Base-by-base conservation (phyloP, 2,329 filamentous ascomycete species). In the Fusarium paranaense region DNA sequence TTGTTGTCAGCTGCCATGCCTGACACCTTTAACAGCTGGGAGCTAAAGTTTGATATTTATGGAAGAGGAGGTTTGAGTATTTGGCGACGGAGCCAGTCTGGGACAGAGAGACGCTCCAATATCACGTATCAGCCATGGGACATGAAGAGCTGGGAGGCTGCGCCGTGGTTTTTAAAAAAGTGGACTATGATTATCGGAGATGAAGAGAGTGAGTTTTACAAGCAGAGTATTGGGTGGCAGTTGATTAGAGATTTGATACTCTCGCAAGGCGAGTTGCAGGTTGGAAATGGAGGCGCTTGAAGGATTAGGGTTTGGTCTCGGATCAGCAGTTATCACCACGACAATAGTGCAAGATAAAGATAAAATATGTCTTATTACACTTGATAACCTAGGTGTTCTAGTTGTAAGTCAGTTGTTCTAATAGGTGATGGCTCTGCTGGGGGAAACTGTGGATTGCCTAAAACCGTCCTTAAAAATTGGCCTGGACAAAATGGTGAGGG, bases 41-140 rank as follows among this genome's bases (percentile, higher is more conserved):
- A 80, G 35, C 68, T 80, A 0, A 80, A 80, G 22, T 22, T 74
- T 1, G 79, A 80, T 35, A 73, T 80, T 2, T 80, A 78, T 6
- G 64, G 68, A 1, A 37, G 67, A 22, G 74, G 76, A 0, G 79
- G 79, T 0, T 25, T 80, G 22, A 67, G 38, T 6, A 69, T 75
- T 22, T 79, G 78, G 78, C 50, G 57, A 6, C 5, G 13, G 3
- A 33, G 65, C 1, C 57, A 61, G 2, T 30, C 50, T 11, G 33
- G 33, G 8, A 59, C 20, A 4, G 13, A 50, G 10, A 20, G 33
- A 20, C 0, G n/a, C 8, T 1, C 25, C 3, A 5, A 1, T 0
- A 27, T 54, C 3, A 61, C 69, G 2, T 79, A 76, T 27, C 75
- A 72, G 2, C 79, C 79, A 1, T 80, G 79, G 79, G 77, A 80